Evolutionary conservation across 257 asterid genomes (phyloP).

Genomic region (Agastache rugosa): DNA sequence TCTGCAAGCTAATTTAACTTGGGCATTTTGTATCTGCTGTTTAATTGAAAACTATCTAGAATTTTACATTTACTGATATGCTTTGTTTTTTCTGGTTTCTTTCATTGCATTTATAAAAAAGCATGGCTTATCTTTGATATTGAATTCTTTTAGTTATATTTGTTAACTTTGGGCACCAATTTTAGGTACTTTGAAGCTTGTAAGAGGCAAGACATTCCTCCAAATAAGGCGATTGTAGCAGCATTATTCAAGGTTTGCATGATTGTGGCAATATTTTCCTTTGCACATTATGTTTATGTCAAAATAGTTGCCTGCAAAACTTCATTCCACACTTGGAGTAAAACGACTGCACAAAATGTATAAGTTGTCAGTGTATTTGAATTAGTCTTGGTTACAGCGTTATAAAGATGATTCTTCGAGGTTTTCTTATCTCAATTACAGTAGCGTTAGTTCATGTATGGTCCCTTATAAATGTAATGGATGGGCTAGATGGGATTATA

Average conservation of each 20-base stretch:
- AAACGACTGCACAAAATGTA: neutral
- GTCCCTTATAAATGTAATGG: too few relatives aligned
- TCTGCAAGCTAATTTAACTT: conserved; percentile 17
- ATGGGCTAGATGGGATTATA: too few relatives aligned
- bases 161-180: conserved; percentile 31
- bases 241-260: conserved; percentile 72
- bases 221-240: conserved; percentile 61
- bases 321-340: neutral
- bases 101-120: neutral
- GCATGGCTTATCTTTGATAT: neutral
- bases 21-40: conserved; percentile 14
- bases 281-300: neutral
- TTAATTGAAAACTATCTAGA: conserved; percentile 10
- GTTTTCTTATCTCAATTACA: too few relatives aligned
- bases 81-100: neutral
- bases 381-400: neutral
- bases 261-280: conserved; percentile 16
- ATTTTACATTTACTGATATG: neutral
- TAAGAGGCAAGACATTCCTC: conserved; percentile 57
- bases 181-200: conserved; percentile 76
- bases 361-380: neutral
- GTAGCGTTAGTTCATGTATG: too few relatives aligned
- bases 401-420: too few relatives aligned
- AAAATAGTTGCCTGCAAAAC: neutral
- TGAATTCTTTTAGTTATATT: neutral